These are phyloP conservation scores for Xylaria sp. DNA, from an alignment of 2,329 filamentous ascomycete genomes.

Conservation along the genomic window DNA sequence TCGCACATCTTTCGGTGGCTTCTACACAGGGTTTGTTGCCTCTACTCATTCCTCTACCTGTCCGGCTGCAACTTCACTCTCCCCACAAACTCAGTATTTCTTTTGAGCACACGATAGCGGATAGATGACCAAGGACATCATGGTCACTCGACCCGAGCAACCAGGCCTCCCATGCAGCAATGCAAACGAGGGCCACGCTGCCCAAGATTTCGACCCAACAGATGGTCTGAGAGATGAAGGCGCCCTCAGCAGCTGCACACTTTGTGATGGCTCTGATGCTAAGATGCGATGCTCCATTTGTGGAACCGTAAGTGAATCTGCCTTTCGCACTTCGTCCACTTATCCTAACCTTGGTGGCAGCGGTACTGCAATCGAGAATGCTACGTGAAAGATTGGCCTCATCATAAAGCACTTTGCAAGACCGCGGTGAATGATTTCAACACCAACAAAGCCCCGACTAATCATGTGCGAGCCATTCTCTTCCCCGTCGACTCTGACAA, in stretches of 20 bases:
- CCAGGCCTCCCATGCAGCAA: constrained; percentile 4
- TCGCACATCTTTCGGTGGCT: background rate
- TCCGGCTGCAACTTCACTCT: background rate
- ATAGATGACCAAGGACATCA: background rate
- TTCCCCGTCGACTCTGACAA: constrained; percentile 18
- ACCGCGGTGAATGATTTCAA: constrained; percentile 1
- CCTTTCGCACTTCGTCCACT: background rate
- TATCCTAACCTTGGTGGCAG: background rate
- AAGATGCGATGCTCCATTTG: constrained; percentile 11
- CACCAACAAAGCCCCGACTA: background rate
- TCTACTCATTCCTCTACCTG: background rate
- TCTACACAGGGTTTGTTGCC: background rate
- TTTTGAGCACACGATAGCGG: background rate
- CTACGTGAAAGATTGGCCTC: constrained; percentile 24
- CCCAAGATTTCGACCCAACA: background rate
- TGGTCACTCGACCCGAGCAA: background rate
- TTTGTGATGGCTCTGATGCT: constrained; percentile 10
- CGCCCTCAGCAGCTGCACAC: constrained; percentile 12
- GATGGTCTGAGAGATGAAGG: constrained; percentile 4
- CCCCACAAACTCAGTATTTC: background rate
- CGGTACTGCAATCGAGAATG: constrained; percentile 33
- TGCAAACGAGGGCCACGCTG: constrained; percentile 17
- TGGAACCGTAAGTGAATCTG: constrained; percentile 7
- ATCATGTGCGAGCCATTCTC: constrained; percentile 31
- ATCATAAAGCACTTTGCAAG: constrained; percentile 34